Base-by-base conservation (phyloP, 177 flowering plant species). In the Vitis hybrid region DNA sequence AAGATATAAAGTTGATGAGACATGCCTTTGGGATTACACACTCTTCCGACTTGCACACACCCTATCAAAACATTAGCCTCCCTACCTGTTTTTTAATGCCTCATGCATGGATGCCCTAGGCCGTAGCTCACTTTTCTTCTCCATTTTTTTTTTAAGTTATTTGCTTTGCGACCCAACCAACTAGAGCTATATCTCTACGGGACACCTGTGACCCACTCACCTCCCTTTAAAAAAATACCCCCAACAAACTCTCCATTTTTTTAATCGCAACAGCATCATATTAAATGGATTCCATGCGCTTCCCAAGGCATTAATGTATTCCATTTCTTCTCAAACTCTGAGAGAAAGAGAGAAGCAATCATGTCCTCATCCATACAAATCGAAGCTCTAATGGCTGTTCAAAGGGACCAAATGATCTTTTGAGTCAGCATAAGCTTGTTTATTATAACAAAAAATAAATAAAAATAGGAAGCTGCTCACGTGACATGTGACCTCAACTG, bases 21-120 rank as follows among this genome's bases (percentile, higher is more conserved):
- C 84, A 82, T 82, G 81, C 83, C 82, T 74, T 76, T 76, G 82
- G 83, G 83, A 84, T 84, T 78, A 78, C 73, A 70, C 82, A 68
- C 59, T 58, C 58, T 67, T 50, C 21, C 58, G 56, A 69, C 72
- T 64, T 73, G 67, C 57, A 63, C 57, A 57, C 46, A 41, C 46
- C 46, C 46, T 41, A 41, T 41, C 46, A 41, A 41, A 41, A 41
- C 9, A 41, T 41, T 7, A 41, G 46, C 46, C 46, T 41, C 46
- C 9, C 46, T 8, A 4, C 46, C 46, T 41, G 9, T 41, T 41
- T 41, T 53, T 52, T 64, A 20, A 27, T 64, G 53, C 8, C 51
- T 53, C 60, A 52, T 30, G 30, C 64, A 53, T 54, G 46, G 59
- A 66, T n/a, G 30, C 69, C 58, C 46, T 7, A 41, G 46, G 9